Conservation (phyloP, 2,329 filamentous ascomycete genomes). For the Pseudogymnoascus sp. region DNA sequence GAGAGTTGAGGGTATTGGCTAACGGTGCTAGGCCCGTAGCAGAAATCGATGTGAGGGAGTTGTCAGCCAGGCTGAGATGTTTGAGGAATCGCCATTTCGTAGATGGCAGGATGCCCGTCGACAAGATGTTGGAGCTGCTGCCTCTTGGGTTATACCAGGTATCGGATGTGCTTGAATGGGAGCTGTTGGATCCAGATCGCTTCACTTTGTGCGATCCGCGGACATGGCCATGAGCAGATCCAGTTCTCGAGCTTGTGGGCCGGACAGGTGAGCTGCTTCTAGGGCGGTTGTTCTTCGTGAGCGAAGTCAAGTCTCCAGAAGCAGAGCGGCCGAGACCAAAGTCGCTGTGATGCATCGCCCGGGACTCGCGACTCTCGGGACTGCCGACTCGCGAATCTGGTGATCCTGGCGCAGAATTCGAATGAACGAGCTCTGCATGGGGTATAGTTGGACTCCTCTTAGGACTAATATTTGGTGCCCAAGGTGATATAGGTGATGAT, state of each 20-base stretch:
- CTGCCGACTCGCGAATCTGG: constrained; percentile 36
- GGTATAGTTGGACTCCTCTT: constrained; percentile 56
- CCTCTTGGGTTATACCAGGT: constrained; percentile 57
- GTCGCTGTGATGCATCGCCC: neutral
- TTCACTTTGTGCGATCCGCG: constrained; percentile 68
- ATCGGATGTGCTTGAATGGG: constrained; percentile 69
- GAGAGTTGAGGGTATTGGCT: constrained; percentile 79
- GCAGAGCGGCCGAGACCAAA: constrained; percentile 12
- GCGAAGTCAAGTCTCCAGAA: constrained; percentile 26
- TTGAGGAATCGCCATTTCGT: constrained; percentile 93
- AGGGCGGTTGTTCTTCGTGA: constrained; percentile 38
- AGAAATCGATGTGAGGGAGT: constrained; percentile 75
- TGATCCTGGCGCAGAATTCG: constrained; percentile 62
- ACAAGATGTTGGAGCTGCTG: constrained; percentile 71
- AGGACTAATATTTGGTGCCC: constrained; percentile 51
- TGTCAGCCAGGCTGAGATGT: constrained; percentile 87
- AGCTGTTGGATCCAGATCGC: constrained; percentile 86
- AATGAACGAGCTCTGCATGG: constrained; percentile 59
- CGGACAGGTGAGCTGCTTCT: constrained; percentile 77
- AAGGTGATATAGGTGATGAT: constrained; percentile 67
- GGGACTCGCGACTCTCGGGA: constrained; percentile 16
- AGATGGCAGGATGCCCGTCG: constrained; percentile 64
- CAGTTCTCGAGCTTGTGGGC: constrained; percentile 66
- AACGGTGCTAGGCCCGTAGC: constrained; percentile 71
- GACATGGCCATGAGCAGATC: constrained; percentile 48